Evolutionary conservation across 2,329 filamentous ascomycete species (phyloP), one percentile per base, ranked within the genome.

Genomic region (Talaromyces rugulosus): DNA sequence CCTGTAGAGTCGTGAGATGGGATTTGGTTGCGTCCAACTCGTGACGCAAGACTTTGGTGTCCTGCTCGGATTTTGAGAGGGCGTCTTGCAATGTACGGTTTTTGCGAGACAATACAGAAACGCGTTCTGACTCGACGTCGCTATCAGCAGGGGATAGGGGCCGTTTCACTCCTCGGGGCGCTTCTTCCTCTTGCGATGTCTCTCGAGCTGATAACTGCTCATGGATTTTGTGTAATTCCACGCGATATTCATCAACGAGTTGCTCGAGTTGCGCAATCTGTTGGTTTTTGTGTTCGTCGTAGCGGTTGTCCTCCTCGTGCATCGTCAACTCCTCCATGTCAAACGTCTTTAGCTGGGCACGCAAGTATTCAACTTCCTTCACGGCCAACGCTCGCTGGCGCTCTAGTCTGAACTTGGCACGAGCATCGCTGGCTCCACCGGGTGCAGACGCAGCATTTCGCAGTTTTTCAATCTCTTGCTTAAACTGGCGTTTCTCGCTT

Each of bases 351-450:
- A 98, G 83, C 75, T 99, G 95, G 0, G 92, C 94, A 27, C 95
- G 90, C 6, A 99, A 83, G 72, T 96, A 96, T 67, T 97, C 93
- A 0, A 95, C 91, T 73, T 99, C 96, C 72, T 97, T 97, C 28
- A 92, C 83, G 0, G 93, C 92, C 7, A 99, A 83, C 0, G 84
- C 86, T 62, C 91, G 90, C 72, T 98, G 94, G 62, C 95, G 85
- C 69, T 99, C 94, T 0, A 97, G 79, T 34, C 95, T 86, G 59
- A 89, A 80, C 51, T 87, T 88, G 1, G 85, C 83, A 76, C 92
- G 85, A 64, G 73, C 89, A 69, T 91, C 89, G 23, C 78, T 82
- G 1, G 77, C 71, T 5, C 80, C 77, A 4, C 74, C 80, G 31
- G 66, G 67, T 28, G 69, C 67, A 16, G 64, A 67, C 3, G 78